Base-by-base conservation (phyloP, 1,284 basidiomycete genomes). In the Trichosporon sp. region DNA sequence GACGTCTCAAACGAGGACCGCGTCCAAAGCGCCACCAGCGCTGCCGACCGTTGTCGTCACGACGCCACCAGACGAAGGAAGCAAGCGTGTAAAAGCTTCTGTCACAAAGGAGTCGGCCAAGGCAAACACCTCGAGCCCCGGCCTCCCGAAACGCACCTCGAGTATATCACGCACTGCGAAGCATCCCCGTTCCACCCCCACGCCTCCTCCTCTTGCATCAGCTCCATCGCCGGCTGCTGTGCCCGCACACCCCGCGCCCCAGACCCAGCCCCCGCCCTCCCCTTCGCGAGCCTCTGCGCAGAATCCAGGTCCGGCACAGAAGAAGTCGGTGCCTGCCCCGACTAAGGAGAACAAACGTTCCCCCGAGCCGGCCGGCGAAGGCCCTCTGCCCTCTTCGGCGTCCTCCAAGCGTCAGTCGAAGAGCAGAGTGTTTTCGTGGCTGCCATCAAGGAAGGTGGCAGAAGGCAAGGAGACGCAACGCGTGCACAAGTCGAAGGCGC, bases 381-480 rank as follows among this genome's bases (percentile, higher is more conserved):
- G 18, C 12, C 18, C n/a, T 21, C 18, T n/a, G 3, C 21, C 8
- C 18, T 51, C 44, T 7, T 3, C 34, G 5, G 12, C 34, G 5
- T 34, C 18, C 4, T 32, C 56, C 13, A 60, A 60, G 29, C 56
- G 27, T 8, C 53, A 58, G 15, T 3, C 27, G 15, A 58, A 29
- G 27, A 60, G 56, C 15, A 60, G 56, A 60, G 56, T 60, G 29
- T 60, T 60, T 29, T 31, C 56, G 56, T 60, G 56, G 56, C 27
- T 60, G 56, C 27, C 27, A 8, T 31, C 56, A 15, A 31, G 56
- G 18, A 60, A 60, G 56, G 18, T 15, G 56, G 27, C 13, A 3
- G 56, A 60, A 31, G 56, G 29, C 56, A 60, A 60, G 56, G 56
- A 60, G 56, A 32, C n/a, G n/a, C n/a, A n/a, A n/a, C n/a, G n/a